These are phyloP conservation scores for Acer negundo DNA, from an alignment of 345 rosid species.

Conservation along the genomic window DNA sequence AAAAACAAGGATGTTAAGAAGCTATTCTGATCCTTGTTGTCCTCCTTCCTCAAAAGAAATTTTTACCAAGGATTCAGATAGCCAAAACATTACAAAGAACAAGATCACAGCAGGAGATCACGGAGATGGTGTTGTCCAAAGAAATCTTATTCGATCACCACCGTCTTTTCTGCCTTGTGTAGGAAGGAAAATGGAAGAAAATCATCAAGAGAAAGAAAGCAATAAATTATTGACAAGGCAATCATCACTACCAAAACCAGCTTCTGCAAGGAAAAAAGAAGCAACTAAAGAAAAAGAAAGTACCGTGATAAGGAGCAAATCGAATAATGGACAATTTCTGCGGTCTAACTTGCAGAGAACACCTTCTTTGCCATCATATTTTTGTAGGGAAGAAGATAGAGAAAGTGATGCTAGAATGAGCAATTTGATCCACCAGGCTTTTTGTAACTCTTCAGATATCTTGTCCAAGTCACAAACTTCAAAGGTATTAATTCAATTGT, in stretches of 20 bases:
- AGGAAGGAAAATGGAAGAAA: constrained; percentile 28
- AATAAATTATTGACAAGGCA: constrained; percentile 42
- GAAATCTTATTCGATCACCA: constrained; percentile 31
- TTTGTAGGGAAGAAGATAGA: constrained; percentile 37
- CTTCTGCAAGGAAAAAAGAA: constrained; percentile 13
- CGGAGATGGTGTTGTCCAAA: neutral
- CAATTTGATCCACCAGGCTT: constrained; percentile 57
- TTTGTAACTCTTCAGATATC: constrained; percentile 31
- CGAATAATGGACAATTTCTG: neutral
- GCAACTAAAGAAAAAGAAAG: constrained; percentile 15
- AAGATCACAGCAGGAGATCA: constrained; percentile 1
- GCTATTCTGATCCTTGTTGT: constrained; percentile 63
- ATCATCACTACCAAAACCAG: constrained; percentile 34
- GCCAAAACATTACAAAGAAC: constrained; percentile 10
- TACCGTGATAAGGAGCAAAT: constrained; percentile 18
- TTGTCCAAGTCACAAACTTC: constrained; percentile 24
- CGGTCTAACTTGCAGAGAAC: constrained; percentile 37
- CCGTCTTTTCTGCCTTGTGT: constrained; percentile 35
- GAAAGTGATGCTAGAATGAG: constrained; percentile 60
- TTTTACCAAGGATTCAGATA: constrained; percentile 27
- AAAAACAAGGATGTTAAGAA: constrained; percentile 45
- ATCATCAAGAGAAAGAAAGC: constrained; percentile 25
- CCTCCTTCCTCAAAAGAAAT: constrained; percentile 32
- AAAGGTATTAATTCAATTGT: constrained; percentile 33
- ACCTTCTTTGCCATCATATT: constrained; percentile 50